A percentile compares a stretch with the other conserved stretches of the same genome.
Evolutionary conservation across 768 basidiomycete species (phyloP).

Genomic region (Mrakia hoshinonis): DNA sequence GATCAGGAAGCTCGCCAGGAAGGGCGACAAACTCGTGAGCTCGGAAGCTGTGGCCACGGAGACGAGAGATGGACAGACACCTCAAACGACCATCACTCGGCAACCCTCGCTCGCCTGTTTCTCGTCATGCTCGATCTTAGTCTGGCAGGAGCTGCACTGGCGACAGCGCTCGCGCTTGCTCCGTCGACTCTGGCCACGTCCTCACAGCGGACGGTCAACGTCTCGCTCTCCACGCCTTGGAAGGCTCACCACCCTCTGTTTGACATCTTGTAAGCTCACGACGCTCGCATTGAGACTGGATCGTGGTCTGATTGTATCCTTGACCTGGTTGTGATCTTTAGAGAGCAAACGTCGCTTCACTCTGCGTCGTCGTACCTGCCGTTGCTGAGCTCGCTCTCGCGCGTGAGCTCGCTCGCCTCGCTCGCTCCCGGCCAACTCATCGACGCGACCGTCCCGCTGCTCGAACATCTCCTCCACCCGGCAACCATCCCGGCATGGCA

Average conservation of each 20-base stretch:
- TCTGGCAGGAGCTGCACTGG: too few species aligned
- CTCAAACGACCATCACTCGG: too few species aligned
- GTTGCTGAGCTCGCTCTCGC: slow-evolving; percentile 48
- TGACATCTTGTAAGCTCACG: slow-evolving; percentile 57
- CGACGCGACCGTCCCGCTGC: slow-evolving; percentile 38
- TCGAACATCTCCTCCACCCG: slow-evolving; percentile 35
- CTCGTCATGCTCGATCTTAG: too few species aligned
- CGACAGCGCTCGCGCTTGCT: too few species aligned
- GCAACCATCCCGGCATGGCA: slow-evolving; percentile 49
- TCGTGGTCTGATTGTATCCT: background rate
- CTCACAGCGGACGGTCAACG: slow-evolving; percentile 6
- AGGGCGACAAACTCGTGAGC: too few species aligned
- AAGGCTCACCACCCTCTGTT: slow-evolving; percentile 53
- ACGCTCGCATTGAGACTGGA: background rate
- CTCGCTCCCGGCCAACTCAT: slow-evolving; percentile 30
- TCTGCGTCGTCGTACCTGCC: slow-evolving; percentile 66
- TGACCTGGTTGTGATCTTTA: slow-evolving; percentile 39
- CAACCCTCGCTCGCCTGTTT: too few species aligned
- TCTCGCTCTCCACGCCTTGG: slow-evolving; percentile 51
- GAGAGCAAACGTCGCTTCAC: slow-evolving; percentile 73
- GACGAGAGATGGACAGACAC: too few species aligned
- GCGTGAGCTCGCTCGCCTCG: slow-evolving; percentile 46
- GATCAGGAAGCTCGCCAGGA: too few species aligned
- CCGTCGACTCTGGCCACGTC: background rate
- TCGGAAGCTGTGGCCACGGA: too few species aligned